phyloP scores from a whole-genome alignment of 257 asterid genomes.

The Lavandula angustifolia region DNA sequence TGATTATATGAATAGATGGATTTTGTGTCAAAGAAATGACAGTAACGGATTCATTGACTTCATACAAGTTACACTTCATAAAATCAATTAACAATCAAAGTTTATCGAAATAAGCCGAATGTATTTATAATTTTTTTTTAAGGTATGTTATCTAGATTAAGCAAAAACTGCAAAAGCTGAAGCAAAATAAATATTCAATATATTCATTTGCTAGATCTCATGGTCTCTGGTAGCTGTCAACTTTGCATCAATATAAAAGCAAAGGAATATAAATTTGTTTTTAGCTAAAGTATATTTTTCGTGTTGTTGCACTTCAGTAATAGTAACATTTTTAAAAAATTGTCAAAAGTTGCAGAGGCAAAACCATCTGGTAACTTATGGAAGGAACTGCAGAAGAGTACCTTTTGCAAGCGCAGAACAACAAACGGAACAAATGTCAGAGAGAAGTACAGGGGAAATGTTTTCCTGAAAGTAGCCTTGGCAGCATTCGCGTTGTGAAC shows the following conservation, averaged over 20 bases:
- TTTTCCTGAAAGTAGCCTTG: slow-evolving; percentile 84
- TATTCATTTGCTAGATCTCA: slow-evolving; percentile 7
- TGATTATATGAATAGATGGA: neutral
- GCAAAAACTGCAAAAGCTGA: neutral
- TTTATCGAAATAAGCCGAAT: neutral
- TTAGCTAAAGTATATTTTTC: slow-evolving; percentile 3
- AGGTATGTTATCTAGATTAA: slow-evolving; percentile 3
- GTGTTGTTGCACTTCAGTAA: slow-evolving; percentile 15
- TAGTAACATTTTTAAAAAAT: neutral
- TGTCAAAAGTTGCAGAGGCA: slow-evolving; percentile 16
- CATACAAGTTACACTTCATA: neutral
- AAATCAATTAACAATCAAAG: slow-evolving; percentile 7
- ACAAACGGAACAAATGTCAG: slow-evolving; percentile 96
- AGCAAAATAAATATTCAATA: slow-evolving; percentile 5
- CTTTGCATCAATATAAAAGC: slow-evolving; percentile 4
- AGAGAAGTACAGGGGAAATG: slow-evolving; percentile 96
- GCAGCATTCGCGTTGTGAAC: slow-evolving; percentile 82
- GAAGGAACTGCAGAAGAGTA: slow-evolving; percentile 33
- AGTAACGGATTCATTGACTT: neutral
- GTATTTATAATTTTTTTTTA: neutral
- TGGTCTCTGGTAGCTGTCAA: neutral
- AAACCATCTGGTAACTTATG: slow-evolving; percentile 17
- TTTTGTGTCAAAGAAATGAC: neutral
- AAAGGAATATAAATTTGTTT: neutral
- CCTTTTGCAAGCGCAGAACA: slow-evolving; percentile 94